Base-by-base conservation (phyloP, 169 alveolate genomes). In the Plasmodium fragile region DNA sequence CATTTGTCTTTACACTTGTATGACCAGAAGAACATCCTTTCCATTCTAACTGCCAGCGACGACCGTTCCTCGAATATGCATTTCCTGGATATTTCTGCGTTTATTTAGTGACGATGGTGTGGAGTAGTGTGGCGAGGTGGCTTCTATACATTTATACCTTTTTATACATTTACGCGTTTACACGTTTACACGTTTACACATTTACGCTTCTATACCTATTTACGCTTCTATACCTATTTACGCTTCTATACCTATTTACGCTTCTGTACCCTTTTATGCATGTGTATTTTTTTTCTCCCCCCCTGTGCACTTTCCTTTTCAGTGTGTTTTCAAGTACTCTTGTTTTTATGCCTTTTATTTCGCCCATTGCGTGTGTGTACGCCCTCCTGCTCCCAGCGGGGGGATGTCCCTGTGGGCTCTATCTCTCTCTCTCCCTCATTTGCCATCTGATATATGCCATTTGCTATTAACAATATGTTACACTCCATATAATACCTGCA, bases 11-110 rank as follows among this genome's bases (percentile, higher is more conserved):
- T 89, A 0, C 94, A 89, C 65, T 34, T 89, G 52, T 89, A 89
- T 43, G 77, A 89, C 13, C 32, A 89, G 6, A 89, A 89, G 28
- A 77, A 89, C 22, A 55, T 89, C 8, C 71, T 89, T 34, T 89
- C 85, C 6, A 78, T 89, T 13, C 43, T 89, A 22, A 89, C 94
- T 5, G 94, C 94, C 13, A 89, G 94, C 32, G 94, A 89, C 45
- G 94, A 89, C 22, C 70, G 75, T 11, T 78, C 94, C 25, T 89
- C 94, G 4, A 89, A 55, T 36, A 34, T 89, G 73, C 94, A 89
- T 10, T 77, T 89, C 65, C 16, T 89, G 10, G 94, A 89, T 34
- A n/a, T 89, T 3, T 78, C 94, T 22, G 18, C 72, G 0, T 45
- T 78, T 52, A 83, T 72, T 32, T 83, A 45, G 52, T 3, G 39